These are phyloP conservation scores for Cotoneaster glaucophyllus DNA, from an alignment of 306 rosid genomes.

Conservation along the genomic window DNA sequence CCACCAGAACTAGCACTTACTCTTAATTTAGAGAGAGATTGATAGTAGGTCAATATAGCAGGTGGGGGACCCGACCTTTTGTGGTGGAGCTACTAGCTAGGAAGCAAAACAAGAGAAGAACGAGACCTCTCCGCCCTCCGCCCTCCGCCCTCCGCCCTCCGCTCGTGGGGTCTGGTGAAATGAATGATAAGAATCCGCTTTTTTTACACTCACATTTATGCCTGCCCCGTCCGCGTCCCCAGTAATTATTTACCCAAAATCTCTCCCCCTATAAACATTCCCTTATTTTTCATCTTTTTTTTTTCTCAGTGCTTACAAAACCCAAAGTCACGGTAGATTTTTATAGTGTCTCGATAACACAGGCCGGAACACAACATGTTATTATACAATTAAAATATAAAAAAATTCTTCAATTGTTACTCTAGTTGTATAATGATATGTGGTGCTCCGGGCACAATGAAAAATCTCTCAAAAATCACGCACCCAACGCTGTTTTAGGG, in stretches of 20 bases:
- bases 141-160: not conserved
- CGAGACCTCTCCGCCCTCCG: not conserved
- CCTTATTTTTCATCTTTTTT: not conserved
- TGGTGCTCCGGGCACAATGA: too few relatives aligned
- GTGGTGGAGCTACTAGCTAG: not conserved
- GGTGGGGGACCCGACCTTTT: slow-evolving; percentile 20
- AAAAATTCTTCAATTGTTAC: too few relatives aligned
- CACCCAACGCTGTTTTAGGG: not conserved
- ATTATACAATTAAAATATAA: too few relatives aligned
- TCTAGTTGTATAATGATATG: too few relatives aligned
- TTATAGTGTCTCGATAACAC: too few relatives aligned
- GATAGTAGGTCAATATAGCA: not conserved
- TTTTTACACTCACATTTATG: not conserved
- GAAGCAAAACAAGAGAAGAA: not conserved
- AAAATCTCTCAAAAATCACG: not conserved
- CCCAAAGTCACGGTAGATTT: not conserved
- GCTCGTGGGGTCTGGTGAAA: slow-evolving; percentile 59
- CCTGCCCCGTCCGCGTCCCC: not conserved
- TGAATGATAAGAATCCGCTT: slow-evolving; percentile 23
- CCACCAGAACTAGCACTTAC: not conserved
- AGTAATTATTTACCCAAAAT: not conserved
- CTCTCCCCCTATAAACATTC: not conserved
- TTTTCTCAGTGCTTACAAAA: not conserved
- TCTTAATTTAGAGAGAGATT: not conserved
- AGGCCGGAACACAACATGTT: too few relatives aligned